Base-by-base conservation (phyloP, 2,329 filamentous ascomycete species). In the Monilinia fructigena region DNA sequence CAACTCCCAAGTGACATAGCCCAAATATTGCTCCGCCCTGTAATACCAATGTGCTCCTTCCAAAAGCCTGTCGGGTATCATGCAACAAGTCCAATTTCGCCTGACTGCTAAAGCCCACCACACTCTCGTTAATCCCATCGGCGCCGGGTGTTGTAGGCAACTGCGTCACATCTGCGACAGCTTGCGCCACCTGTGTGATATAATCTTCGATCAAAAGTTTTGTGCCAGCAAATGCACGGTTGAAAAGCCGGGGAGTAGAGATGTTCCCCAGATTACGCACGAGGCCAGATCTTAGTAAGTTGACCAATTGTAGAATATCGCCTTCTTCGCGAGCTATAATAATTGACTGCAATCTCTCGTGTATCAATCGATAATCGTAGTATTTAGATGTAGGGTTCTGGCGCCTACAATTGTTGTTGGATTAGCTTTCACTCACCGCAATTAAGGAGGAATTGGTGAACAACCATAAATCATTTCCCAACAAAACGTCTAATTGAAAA, bases 1-100 rank as follows among this genome's bases (percentile, higher is more conserved):
- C 91, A 7, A 97, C 92, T 8, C 93, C 93, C 5, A 97, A 78
- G 77, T 97, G 94, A 73, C 92, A 97, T 12, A 97, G 80, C 2
- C 93, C 93, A 74, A 97, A 97, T 67, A 96, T 94, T 53, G 92
- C 91, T 18, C 94, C 93, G 58, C 93, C 93, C 76, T 97, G 93
- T 1, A 97, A 79, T 5, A 97, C 89, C 31, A 97, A 82, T 0
- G 91, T 93, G 66, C 89, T 95, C 70, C 93, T 84, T 12, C 93
- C 94, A 78, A 96, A 96, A 0, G 92, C 91, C 76, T 95, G 92
- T 14, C 93, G 84, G 12, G 92, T 92, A 77, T 96, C 92, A 73
- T 95, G 91, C 63, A 97, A 82, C 66, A 96, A 86, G 78, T 96
- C 91, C 65, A 96, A 81, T 79, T 96, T 97, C 67, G 87, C 73